Evolutionary conservation across 495 filamentous ascomycete species (phyloP).

Genomic region (Entonaema liquescens): DNA sequence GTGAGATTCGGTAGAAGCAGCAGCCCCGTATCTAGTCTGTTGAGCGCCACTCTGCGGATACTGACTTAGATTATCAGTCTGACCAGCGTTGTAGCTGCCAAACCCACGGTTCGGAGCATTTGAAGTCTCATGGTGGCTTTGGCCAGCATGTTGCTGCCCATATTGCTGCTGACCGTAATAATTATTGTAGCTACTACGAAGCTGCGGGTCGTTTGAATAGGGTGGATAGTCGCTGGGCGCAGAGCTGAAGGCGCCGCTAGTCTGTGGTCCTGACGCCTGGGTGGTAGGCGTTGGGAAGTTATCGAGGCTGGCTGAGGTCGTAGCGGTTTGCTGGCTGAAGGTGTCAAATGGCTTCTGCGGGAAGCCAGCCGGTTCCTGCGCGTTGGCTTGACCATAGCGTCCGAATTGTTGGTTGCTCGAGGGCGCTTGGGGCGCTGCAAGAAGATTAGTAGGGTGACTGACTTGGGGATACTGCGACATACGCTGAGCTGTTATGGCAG

Average conservation of each 20-base stretch:
- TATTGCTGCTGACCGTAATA: slow-evolving; percentile 78
- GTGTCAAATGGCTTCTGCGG: slow-evolving; percentile 87
- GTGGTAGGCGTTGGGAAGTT: slow-evolving; percentile 67
- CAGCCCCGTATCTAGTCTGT: slow-evolving; percentile 71
- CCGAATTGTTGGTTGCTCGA: slow-evolving; percentile 69
- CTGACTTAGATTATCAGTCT: slow-evolving; percentile 77
- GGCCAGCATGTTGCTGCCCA: slow-evolving; percentile 69
- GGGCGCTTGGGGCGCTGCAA: slow-evolving; percentile 44
- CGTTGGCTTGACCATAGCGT: slow-evolving; percentile 69
- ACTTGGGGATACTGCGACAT: slow-evolving; percentile 40
- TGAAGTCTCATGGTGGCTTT: slow-evolving; percentile 76
- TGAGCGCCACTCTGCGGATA: slow-evolving; percentile 74
- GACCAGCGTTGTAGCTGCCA: slow-evolving; percentile 78
- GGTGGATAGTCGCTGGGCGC: slow-evolving; percentile 82
- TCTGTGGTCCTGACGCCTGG: slow-evolving; percentile 65
- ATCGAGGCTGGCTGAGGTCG: slow-evolving; percentile 57
- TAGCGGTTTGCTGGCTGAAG: slow-evolving; percentile 75
- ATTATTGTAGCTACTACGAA: slow-evolving; percentile 76
- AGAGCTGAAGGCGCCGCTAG: slow-evolving; percentile 71
- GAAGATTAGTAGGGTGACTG: slow-evolving; percentile 42
- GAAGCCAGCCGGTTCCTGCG: slow-evolving; percentile 66
- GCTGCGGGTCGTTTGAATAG: slow-evolving; percentile 84
- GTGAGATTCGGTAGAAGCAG: slow-evolving; percentile 73
- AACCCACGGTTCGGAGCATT: slow-evolving; percentile 71
- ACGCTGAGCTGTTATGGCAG: slow-evolving; percentile 45